A percentile compares a stretch with the other conserved stretches of the same genome.
Evolutionary conservation across 2,329 filamentous ascomycete genomes (phyloP).

Genomic region (Venturiaceae sp.): DNA sequence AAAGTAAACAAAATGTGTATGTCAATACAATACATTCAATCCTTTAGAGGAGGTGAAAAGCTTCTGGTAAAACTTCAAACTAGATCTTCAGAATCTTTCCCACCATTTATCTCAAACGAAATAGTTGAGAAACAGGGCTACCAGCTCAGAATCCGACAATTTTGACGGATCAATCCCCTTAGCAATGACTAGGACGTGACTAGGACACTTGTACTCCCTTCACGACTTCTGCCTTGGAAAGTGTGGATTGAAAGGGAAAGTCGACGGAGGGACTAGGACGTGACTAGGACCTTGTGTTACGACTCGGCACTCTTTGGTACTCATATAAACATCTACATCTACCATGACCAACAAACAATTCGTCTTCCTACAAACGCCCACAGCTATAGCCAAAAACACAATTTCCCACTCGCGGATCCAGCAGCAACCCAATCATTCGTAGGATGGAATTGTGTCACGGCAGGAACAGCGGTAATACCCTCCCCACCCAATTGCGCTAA

Average conservation of each 20-base stretch:
- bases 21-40: background rate
- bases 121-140: too few relatives aligned
- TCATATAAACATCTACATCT: too few relatives aligned
- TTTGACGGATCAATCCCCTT: too few relatives aligned
- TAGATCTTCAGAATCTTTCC: background rate
- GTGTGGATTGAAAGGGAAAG: too few relatives aligned
- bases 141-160: too few relatives aligned
- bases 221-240: too few relatives aligned
- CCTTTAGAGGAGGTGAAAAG: background rate
- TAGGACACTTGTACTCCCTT: too few relatives aligned
- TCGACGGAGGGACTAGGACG: too few relatives aligned
- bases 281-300: too few relatives aligned
- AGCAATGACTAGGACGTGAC: too few relatives aligned
- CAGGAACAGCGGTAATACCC: constrained; percentile 87
- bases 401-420: constrained; percentile 83
- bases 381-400: constrained; percentile 92
- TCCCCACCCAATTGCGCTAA: constrained; percentile 81
- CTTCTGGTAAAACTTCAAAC: background rate
- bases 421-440: constrained; percentile 85
- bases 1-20: background rate
- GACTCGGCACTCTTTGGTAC: too few relatives aligned
- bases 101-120: background rate
- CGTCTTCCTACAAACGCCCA: background rate
- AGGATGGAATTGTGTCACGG: constrained; percentile 84
- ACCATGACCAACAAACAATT: too few relatives aligned